Conservation (phyloP, 2,329 filamentous ascomycete species). For the Cytospora piceae region DNA sequence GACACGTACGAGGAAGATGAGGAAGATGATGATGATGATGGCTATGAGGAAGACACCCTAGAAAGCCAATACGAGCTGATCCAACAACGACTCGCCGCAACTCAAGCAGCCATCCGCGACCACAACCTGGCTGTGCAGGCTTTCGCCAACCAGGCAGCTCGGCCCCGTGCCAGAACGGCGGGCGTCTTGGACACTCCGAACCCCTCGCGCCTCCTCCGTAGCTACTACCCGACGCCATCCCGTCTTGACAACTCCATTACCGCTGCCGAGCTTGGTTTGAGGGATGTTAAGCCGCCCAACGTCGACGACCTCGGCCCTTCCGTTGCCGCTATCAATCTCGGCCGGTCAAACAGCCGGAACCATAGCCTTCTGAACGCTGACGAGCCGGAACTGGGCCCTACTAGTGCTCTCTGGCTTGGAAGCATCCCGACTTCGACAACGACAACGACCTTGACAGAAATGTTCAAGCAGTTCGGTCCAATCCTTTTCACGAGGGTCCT, state of each 20-base stretch:
- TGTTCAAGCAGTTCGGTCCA: slow-evolving; percentile 90
- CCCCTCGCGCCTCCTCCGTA: slow-evolving; percentile 65
- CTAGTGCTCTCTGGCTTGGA: slow-evolving; percentile 92
- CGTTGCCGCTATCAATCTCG: slow-evolving; percentile 78
- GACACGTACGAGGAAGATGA: slow-evolving; percentile 94
- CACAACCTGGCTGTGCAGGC: slow-evolving; percentile 94
- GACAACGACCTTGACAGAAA: slow-evolving; percentile 89
- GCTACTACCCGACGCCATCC: slow-evolving; percentile 73
- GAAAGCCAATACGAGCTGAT: slow-evolving; percentile 64
- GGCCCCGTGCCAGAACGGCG: slow-evolving; percentile 88
- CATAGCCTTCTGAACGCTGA: slow-evolving; percentile 72
- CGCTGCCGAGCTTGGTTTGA: slow-evolving; percentile 72
- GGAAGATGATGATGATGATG: slow-evolving; percentile 64
- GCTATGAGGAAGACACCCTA: slow-evolving; percentile 58
- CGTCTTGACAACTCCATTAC: slow-evolving; percentile 77
- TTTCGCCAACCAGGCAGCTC: slow-evolving; percentile 82
- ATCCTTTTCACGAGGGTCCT: slow-evolving; percentile 92
- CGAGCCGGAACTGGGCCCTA: slow-evolving; percentile 81
- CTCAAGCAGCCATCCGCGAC: slow-evolving; percentile 75
- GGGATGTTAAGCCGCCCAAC: slow-evolving; percentile 67
- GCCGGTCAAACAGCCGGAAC: slow-evolving; percentile 66
- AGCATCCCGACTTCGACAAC: slow-evolving; percentile 98
- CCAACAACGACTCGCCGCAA: slow-evolving; percentile 66
- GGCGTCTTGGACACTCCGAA: slow-evolving; percentile 78
- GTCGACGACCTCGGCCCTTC: slow-evolving; percentile 81